Percentiles rank a stretch among this genome's conserved stretches.
Evolutionary conservation across 257 asterid species (phyloP).

Genomic region (Haberlea rhodopensis): DNA sequence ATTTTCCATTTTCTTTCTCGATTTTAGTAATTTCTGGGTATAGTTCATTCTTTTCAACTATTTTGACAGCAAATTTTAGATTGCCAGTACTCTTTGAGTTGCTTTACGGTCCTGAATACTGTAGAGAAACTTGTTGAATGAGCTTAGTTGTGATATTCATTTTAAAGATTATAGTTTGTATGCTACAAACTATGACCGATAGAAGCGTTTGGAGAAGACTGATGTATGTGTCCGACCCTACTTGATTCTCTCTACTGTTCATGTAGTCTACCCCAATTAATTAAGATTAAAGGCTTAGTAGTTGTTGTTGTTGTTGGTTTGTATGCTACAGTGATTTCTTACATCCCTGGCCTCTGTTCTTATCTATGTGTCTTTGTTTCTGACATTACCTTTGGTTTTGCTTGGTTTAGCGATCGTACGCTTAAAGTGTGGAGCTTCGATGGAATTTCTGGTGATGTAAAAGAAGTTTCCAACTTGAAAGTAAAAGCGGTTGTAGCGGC

Average conservation of each 20-base stretch:
- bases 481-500: conserved; percentile 89
- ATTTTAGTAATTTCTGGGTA: neutral
- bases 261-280: too few species aligned
- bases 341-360: neutral
- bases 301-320: too few species aligned
- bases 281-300: too few species aligned
- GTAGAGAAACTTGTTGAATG: neutral
- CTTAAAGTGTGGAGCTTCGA: conserved; percentile 90
- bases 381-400: conserved; percentile 22
- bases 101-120: neutral
- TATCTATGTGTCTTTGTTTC: neutral
- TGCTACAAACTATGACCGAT: too few species aligned
- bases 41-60: neutral
- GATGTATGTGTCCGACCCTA: too few species aligned
- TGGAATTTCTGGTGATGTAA: conserved; percentile 46
- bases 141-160: neutral
- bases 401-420: conserved; percentile 78
- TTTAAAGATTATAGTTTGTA: neutral
- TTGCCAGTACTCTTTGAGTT: neutral
- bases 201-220: too few species aligned
- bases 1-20: too few species aligned
- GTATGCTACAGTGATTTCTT: neutral
- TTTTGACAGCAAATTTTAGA: neutral
- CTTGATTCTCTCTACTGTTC: too few species aligned
- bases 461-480: conserved; percentile 56